Conservation (phyloP, 352 stramenopile species). For the Globisporangium alternatum region DNA sequence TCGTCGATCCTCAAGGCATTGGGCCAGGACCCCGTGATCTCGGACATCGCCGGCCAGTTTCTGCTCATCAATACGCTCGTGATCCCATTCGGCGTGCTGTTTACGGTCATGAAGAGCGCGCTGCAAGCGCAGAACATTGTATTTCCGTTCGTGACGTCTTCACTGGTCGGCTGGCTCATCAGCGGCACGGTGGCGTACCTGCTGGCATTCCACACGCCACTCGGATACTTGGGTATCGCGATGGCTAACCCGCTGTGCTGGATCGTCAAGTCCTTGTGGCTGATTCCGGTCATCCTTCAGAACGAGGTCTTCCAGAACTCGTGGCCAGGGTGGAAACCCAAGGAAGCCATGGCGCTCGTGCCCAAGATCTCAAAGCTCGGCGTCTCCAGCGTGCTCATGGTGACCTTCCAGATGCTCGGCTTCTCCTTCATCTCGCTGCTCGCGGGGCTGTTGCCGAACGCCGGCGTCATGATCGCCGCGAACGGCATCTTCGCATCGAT, state of each 20-base stretch:
- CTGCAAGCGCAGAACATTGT: not conserved
- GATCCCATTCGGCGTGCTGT: not conserved
- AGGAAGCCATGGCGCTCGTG: not conserved
- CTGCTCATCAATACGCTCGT: not conserved
- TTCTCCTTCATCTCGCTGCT: constrained; percentile 18
- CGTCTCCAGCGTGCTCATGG: constrained; percentile 17
- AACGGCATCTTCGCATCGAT: constrained; percentile 25
- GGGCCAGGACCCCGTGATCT: not conserved
- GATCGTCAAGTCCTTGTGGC: not conserved
- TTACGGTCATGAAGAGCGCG: not conserved
- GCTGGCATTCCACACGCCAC: not conserved
- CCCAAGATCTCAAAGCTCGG: constrained; percentile 15
- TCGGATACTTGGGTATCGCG: not conserved
- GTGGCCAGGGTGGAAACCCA: not conserved
- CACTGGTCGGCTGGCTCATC: not conserved
- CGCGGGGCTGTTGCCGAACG: constrained; percentile 22
- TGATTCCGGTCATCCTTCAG: not conserved
- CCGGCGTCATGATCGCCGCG: constrained; percentile 21
- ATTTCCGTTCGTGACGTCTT: not conserved
- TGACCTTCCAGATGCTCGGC: constrained; percentile 18
- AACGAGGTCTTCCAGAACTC: not conserved
- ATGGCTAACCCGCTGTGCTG: not conserved
- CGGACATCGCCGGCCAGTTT: not conserved
- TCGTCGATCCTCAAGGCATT: not conserved
- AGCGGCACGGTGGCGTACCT: not conserved